Percentiles rank a stretch among this genome's conserved stretches.
Evolutionary conservation across 1,139 yeast species (phyloP).

Genomic region (Kurtzmaniella quercitrusa): DNA sequence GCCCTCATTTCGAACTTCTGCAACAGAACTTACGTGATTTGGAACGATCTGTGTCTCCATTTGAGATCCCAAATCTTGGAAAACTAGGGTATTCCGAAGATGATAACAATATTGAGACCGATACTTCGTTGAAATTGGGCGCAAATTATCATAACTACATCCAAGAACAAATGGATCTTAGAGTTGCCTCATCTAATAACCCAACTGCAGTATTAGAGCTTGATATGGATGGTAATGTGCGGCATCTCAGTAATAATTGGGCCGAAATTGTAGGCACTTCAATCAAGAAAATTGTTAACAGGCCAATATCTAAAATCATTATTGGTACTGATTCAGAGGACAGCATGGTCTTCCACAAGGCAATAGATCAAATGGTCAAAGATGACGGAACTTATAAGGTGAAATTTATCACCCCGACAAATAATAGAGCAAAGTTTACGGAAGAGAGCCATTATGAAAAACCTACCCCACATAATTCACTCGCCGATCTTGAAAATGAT

Average conservation of each 20-base stretch:
- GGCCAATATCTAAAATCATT: constrained; percentile 62
- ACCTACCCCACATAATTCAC: constrained; percentile 27
- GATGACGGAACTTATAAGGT: constrained; percentile 80
- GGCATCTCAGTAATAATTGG: constrained; percentile 76
- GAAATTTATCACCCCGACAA: constrained; percentile 60
- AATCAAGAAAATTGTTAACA: constrained; percentile 48
- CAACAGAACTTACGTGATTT: constrained; percentile 19
- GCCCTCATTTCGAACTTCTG: constrained; percentile 22
- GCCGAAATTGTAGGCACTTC: constrained; percentile 67
- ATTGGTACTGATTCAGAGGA: constrained; percentile 64
- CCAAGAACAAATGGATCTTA: constrained; percentile 46
- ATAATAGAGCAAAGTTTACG: constrained; percentile 17
- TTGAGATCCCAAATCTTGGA: constrained; percentile 13
- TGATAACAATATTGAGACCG: not conserved
- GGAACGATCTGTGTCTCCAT: constrained; percentile 29
- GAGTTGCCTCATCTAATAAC: constrained; percentile 59
- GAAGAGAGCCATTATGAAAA: constrained; percentile 14
- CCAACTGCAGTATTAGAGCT: constrained; percentile 86
- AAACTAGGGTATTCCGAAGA: not conserved
- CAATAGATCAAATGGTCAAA: constrained; percentile 63
- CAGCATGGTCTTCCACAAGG: constrained; percentile 62
- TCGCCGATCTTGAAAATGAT: constrained; percentile 5
- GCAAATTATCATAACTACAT: constrained; percentile 14
- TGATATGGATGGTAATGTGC: constrained; percentile 73
- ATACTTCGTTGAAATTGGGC: constrained; percentile 2